Conservation (phyloP, 345 rosid species). For the Viola odorata region DNA sequence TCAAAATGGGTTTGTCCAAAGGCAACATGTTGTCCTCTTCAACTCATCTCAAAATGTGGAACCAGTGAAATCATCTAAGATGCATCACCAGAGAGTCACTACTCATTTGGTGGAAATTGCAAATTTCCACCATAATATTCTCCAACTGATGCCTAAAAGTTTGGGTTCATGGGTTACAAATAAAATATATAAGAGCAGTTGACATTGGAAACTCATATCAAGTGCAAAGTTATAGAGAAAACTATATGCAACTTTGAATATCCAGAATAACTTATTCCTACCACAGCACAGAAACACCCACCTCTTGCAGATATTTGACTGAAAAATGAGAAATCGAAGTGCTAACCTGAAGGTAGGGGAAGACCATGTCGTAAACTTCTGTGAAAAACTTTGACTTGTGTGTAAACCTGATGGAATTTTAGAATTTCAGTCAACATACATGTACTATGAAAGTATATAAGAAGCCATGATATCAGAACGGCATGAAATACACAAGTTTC, state of each 20-base stretch:
- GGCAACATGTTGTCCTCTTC: too few species aligned
- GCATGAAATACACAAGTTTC: too few species aligned
- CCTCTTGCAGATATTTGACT: too few species aligned
- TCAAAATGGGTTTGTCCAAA: neutral
- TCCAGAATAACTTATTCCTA: neutral
- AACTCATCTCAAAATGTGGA: too few species aligned
- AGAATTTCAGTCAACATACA: conserved; percentile 8
- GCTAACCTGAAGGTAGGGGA: conserved; percentile 63
- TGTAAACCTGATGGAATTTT: conserved; percentile 43
- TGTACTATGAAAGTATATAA: neutral
- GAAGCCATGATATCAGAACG: too few species aligned
- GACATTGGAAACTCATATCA: neutral
- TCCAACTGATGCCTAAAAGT: conserved; percentile 48
- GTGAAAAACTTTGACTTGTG: conserved; percentile 40
- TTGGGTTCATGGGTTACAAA: neutral
- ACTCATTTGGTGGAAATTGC: conserved; percentile 22
- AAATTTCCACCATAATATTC: conserved; percentile 75
- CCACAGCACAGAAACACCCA: neutral
- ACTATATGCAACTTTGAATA: neutral
- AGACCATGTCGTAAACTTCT: conserved; percentile 41
- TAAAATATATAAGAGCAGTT: neutral
- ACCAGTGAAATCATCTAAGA: too few species aligned
- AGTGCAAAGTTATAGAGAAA: neutral
- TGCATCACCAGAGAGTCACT: neutral
- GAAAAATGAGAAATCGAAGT: neutral